These are phyloP conservation scores for Lunularia cruciata DNA, from an alignment of 225 moss, liverwort and hornwort species.

Conservation along the genomic window DNA sequence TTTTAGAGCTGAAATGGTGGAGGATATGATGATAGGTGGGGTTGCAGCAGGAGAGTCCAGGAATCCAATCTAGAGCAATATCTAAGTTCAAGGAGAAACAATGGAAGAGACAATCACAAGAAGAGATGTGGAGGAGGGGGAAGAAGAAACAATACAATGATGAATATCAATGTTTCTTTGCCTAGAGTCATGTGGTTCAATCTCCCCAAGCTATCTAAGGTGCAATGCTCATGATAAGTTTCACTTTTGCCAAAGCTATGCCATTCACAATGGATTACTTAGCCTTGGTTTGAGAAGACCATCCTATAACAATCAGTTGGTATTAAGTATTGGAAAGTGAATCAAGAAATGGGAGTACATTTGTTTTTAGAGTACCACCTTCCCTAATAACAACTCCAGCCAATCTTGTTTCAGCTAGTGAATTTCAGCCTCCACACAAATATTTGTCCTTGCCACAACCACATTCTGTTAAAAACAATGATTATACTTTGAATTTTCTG, in stretches of 20 bases:
- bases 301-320: constrained; percentile 79
- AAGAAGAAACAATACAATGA: too few species aligned
- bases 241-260: constrained; percentile 39
- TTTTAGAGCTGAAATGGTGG: too few species aligned
- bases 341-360: constrained; percentile 68
- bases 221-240: constrained; percentile 52
- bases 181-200: too few species aligned
- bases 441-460: constrained; percentile 16
- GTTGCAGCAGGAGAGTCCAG: too few species aligned
- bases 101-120: too few species aligned
- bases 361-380: constrained; percentile 78
- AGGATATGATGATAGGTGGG: too few species aligned
- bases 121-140: too few species aligned
- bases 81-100: too few species aligned
- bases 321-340: constrained; percentile 75
- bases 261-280: constrained; percentile 52
- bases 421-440: constrained; percentile 35
- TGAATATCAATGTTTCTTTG: too few species aligned
- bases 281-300: constrained; percentile 64
- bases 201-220: constrained; percentile 62
- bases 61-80: too few species aligned
- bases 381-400: constrained; percentile 21
- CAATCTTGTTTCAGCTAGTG: constrained; percentile 23
- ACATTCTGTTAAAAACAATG: constrained; percentile 33
- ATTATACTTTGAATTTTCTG: constrained; percentile 56